Conservation (phyloP, 805 yeast species). For the Kluyveromyces siamensis region DNA sequence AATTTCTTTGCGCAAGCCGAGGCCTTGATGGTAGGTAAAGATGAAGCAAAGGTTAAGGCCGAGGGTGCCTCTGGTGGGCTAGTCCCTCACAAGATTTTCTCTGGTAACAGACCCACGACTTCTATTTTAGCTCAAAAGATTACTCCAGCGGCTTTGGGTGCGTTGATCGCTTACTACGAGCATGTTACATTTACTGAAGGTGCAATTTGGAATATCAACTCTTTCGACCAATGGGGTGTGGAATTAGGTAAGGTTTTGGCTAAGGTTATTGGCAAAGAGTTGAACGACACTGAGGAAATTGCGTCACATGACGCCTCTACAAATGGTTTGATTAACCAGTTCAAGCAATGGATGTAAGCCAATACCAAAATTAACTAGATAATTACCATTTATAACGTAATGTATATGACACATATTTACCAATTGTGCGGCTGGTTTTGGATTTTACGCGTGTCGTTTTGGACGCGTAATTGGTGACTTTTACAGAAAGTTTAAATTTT, state of each 20-base stretch:
- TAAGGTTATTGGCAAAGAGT: slow-evolving; percentile 86
- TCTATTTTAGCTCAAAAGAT: slow-evolving; percentile 91
- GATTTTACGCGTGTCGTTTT: not conserved
- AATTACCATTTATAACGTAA: not conserved
- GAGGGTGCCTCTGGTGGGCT: slow-evolving; percentile 85
- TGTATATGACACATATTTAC: not conserved
- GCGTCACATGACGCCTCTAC: slow-evolving; percentile 83
- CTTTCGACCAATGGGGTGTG: slow-evolving; percentile 99
- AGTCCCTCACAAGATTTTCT: slow-evolving; percentile 91
- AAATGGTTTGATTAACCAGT: slow-evolving; percentile 86
- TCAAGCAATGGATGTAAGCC: slow-evolving; percentile 65
- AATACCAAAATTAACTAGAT: not conserved
- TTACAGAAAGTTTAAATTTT: too few species aligned
- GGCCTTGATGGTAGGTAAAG: slow-evolving; percentile 94
- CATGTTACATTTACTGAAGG: slow-evolving; percentile 97
- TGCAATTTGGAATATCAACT: slow-evolving; percentile 98
- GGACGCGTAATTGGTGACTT: not conserved
- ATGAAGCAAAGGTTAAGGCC: slow-evolving; percentile 68
- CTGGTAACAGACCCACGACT: slow-evolving; percentile 99
- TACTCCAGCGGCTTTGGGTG: slow-evolving; percentile 94
- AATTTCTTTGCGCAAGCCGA: slow-evolving; percentile 98
- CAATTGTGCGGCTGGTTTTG: not conserved
- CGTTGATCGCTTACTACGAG: slow-evolving; percentile 96
- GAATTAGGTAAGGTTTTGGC: slow-evolving; percentile 98
- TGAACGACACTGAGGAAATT: slow-evolving; percentile 51